Conservation (phyloP, 352 stramenopile species). For the Phytophthora fragariae region DNA sequence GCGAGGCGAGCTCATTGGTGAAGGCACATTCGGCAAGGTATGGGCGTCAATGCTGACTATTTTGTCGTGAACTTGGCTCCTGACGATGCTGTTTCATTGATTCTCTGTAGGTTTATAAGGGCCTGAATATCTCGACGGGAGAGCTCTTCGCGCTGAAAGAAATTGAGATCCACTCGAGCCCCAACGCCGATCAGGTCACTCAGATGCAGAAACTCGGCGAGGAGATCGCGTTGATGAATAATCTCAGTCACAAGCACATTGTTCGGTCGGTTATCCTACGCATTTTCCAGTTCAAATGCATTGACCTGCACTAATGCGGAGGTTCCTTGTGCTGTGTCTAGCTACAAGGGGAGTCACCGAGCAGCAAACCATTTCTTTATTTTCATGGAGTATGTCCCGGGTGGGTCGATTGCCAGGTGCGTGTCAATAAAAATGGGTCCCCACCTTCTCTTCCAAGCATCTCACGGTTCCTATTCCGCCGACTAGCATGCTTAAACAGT, state of each 20-base stretch:
- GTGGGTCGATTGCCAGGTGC: constrained; percentile 89
- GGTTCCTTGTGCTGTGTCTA: constrained; percentile 23
- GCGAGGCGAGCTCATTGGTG: constrained; percentile 93
- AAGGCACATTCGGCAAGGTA: constrained; percentile 94
- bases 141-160: constrained; percentile 92
- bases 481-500: constrained; percentile 90
- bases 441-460: constrained; percentile 7
- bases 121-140: constrained; percentile 93
- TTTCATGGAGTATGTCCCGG: constrained; percentile 97
- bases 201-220: constrained; percentile 83
- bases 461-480: background rate
- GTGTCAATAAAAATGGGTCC: background rate
- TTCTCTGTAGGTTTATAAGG: constrained; percentile 89
- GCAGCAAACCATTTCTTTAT: constrained; percentile 91
- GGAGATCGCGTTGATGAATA: constrained; percentile 96
- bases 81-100: background rate
- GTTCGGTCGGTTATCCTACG: constrained; percentile 70
- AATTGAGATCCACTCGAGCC: constrained; percentile 80
- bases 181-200: constrained; percentile 58
- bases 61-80: background rate
- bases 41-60: background rate
- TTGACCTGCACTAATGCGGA: constrained; percentile 24
- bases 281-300: background rate
- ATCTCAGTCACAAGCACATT: constrained; percentile 95
- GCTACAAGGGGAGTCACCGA: constrained; percentile 87